Evolutionary conservation across 2,329 filamentous ascomycete genomes (phyloP).

Genomic region (Xylariaceae sp.): DNA sequence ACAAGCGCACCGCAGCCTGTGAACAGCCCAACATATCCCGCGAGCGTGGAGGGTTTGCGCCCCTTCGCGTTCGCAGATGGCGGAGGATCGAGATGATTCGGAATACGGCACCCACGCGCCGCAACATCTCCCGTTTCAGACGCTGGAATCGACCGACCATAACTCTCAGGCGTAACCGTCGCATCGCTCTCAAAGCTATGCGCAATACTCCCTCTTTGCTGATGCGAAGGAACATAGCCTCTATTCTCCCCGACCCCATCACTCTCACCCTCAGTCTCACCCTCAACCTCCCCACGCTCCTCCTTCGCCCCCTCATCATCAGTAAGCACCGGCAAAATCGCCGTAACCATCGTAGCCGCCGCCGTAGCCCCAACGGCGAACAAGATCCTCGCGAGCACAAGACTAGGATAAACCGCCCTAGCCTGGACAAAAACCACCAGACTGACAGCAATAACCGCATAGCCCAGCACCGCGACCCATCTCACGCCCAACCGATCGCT

Average conservation of each 20-base stretch:
- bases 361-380: constrained; percentile 94
- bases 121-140: constrained; percentile 15
- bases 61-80: constrained; percentile 19
- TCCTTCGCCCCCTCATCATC: constrained; percentile 40
- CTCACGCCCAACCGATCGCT: constrained; percentile 75
- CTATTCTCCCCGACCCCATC: constrained; percentile 13
- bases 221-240: constrained; percentile 29
- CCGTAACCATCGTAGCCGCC: constrained; percentile 93
- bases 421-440: constrained; percentile 82
- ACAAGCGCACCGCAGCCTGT: constrained; percentile 89
- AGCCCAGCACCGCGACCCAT: constrained; percentile 71
- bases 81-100: constrained; percentile 7
- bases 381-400: constrained; percentile 76
- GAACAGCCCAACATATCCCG: constrained; percentile 86
- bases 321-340: constrained; percentile 73
- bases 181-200: constrained; percentile 69
- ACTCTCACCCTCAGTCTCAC: constrained; percentile 21
- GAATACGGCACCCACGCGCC: constrained; percentile 12
- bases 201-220: constrained; percentile 54
- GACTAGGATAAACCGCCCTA: constrained; percentile 79
- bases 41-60: constrained; percentile 57
- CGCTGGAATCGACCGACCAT: constrained; percentile 36
- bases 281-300: constrained; percentile 20
- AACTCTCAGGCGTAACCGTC: constrained; percentile 68
- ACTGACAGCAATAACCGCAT: constrained; percentile 72